Base-by-base conservation (phyloP, 305 asterid genomes). In the Ilex paraguariensis region DNA sequence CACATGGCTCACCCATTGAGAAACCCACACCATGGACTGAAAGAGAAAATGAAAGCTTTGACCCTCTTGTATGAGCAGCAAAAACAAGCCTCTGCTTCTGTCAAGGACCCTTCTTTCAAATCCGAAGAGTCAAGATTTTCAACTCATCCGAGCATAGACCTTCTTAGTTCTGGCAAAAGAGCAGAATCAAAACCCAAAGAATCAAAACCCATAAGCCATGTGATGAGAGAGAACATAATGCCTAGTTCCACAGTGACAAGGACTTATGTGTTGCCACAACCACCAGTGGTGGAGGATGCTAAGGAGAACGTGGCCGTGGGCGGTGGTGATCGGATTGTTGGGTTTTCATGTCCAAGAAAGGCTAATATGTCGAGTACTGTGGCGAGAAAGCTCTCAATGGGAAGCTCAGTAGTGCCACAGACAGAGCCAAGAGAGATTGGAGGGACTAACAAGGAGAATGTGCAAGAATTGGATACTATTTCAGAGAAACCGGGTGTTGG, bases 11-110 rank as follows among this genome's bases (percentile, higher is more conserved):
- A 45, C 54, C 63, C 64, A 28, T 30, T 59, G 69, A 73, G 81
- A 51, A 80, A 80, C 66, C 88, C 84, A n/a, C 86, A 83, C 59
- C 82, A 80, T 67, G 86, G 86, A 8, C 76, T 83, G 16, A 83
- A 77, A 63, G 88, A 80, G 71, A 80, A 80, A 79, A 75, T 83
- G 88, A 80, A 73, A 68, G 82, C 79, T 5, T 39, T 83, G 46
- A 83, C 86, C 59, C 76, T 75, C 55, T 64, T 83, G 54, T 83
- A 83, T 61, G 86, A 83, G 66, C 88, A 83, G 77, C 88, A 83
- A 65, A 80, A 80, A 59, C 75, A 69, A 66, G 74, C 70, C 6
- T 57, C 73, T 33, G 68, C 17, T 40, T 69, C 62, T 52, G 12
- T 64, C 70, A 77, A 74, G 75, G 67, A 75, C 72, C 76, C 70